phyloP scores from a whole-genome alignment of 2,329 filamentous ascomycete genomes.

The Aspergillus nomiae region DNA sequence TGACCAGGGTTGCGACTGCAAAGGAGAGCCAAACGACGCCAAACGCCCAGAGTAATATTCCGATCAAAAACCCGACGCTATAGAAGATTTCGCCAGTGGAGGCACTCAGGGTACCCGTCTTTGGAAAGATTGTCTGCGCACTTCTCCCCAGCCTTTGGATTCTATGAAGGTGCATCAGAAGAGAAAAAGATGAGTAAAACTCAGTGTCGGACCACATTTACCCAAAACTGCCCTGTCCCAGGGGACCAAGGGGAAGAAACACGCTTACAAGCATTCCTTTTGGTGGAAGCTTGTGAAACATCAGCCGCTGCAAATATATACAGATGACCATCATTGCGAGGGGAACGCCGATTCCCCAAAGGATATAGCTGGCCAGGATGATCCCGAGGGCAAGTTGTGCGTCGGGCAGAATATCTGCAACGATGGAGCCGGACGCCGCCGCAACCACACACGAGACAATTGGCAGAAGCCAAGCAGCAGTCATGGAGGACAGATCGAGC shows the following conservation, averaged over 20 bases:
- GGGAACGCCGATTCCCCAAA: constrained; percentile 66
- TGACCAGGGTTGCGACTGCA: constrained; percentile 33
- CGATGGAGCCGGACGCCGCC: constrained; percentile 61
- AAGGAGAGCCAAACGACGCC: constrained; percentile 39
- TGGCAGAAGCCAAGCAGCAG: constrained; percentile 65
- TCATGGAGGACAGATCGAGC: constrained; percentile 40
- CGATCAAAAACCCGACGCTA: constrained; percentile 31
- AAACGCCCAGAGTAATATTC: constrained; percentile 39
- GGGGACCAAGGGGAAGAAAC: constrained; percentile 66
- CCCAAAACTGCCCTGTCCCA: constrained; percentile 65
- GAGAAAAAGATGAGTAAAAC: neutral
- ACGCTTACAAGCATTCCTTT: constrained; percentile 67
- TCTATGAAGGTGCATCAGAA: constrained; percentile 1
- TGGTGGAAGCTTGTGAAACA: constrained; percentile 65
- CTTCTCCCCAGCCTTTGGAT: constrained; percentile 54
- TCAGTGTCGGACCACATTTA: constrained; percentile 13
- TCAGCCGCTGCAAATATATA: constrained; percentile 69
- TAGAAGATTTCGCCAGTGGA: constrained; percentile 32
- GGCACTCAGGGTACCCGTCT: constrained; percentile 24
- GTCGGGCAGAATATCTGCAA: constrained; percentile 60
- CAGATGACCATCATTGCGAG: constrained; percentile 64
- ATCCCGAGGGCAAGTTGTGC: constrained; percentile 60
- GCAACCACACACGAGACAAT: constrained; percentile 68
- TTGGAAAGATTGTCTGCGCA: constrained; percentile 35
- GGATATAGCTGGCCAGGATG: constrained; percentile 63